Conservation (phyloP, 148 eudicot species). For the Vaccinium darrowii region DNA sequence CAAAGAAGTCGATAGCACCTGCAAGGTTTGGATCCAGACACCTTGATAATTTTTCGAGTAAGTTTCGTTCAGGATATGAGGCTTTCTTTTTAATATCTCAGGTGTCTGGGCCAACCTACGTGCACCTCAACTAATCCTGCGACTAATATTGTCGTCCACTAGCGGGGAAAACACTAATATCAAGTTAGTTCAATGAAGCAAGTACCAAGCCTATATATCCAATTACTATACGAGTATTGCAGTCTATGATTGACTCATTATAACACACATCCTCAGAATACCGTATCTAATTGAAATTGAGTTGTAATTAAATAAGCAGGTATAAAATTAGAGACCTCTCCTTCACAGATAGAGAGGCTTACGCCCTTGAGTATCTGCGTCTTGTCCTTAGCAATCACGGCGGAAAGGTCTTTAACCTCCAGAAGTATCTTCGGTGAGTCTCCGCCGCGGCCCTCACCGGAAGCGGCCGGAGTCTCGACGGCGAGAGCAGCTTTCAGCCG, state of each 20-base stretch:
- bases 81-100: no score
- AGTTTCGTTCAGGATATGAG: no score
- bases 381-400: conserved; percentile 65
- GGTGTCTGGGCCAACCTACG: no score
- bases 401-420: conserved; percentile 74
- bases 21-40: no score
- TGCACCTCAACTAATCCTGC: no score
- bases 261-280: not conserved
- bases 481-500: conserved; percentile 36
- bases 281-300: not conserved
- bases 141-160: no score
- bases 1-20: no score
- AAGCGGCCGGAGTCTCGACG: conserved; percentile 42
- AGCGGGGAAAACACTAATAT: not conserved
- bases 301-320: not conserved
- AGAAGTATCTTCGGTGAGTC: conserved; percentile 51
- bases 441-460: conserved; percentile 26
- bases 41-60: no score
- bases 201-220: not conserved
- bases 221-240: not conserved
- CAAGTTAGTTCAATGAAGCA: not conserved
- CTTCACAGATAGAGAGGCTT: conserved; percentile 70
- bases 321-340: conserved; percentile 53
- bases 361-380: conserved; percentile 75
- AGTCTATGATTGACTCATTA: not conserved